Evolutionary conservation across 306 rosid species (phyloP).

Genomic region (Cercis canadensis): DNA sequence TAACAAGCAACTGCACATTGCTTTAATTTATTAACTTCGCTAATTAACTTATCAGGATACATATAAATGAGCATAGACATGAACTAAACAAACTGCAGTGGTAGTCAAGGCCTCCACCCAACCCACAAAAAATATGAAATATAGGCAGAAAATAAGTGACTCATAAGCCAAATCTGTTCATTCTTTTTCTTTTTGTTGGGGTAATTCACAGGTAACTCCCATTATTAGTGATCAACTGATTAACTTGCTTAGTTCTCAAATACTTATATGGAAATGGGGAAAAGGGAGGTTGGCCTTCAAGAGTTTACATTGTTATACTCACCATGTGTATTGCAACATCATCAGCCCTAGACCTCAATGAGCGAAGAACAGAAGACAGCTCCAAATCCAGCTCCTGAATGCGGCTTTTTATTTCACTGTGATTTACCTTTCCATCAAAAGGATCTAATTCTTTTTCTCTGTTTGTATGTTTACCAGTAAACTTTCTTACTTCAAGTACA

Average conservation of each 20-base stretch:
- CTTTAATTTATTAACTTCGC: constrained; percentile 6
- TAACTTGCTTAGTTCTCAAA: not conserved
- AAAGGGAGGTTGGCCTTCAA: not conserved
- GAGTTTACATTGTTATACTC: constrained; percentile 26
- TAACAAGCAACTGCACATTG: not conserved
- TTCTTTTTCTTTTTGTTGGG: not conserved
- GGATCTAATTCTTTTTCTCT: constrained; percentile 43
- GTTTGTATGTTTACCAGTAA: constrained; percentile 24
- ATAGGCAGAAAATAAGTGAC: not conserved
- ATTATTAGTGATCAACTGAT: constrained; percentile 8
- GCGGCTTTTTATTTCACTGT: constrained; percentile 52
- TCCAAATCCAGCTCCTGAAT: constrained; percentile 68
- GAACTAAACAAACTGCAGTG: not conserved
- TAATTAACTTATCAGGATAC: not conserved
- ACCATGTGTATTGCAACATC: constrained; percentile 46
- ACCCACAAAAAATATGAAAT: not conserved
- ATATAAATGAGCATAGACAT: not conserved
- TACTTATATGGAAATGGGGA: not conserved
- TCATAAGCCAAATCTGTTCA: constrained; percentile 8
- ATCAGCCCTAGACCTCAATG: constrained; percentile 55
- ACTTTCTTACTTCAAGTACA: constrained; percentile 39
- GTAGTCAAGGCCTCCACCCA: not conserved
- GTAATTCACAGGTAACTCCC: not conserved
- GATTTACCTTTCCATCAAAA: constrained; percentile 39
- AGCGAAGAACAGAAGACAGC: constrained; percentile 62